Percentiles rank a stretch among this genome's conserved stretches.
phyloP scores from a whole-genome alignment of 2,329 filamentous ascomycete species.

The Pseudocercospora fijiensis region DNA sequence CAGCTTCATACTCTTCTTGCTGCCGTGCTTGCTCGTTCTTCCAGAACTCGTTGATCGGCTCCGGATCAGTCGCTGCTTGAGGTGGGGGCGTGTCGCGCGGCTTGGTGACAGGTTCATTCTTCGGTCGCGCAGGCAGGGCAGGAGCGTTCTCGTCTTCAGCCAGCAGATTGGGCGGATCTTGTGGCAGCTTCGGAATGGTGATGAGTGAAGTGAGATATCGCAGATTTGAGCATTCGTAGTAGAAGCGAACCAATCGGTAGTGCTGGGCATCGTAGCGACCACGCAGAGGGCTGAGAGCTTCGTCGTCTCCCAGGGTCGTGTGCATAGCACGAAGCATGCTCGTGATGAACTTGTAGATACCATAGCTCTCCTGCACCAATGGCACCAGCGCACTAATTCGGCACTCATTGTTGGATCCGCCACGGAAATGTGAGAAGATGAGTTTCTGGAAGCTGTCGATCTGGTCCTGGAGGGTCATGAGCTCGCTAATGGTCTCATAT shows the following conservation, averaged over 20 bases:
- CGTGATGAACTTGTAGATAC: slow-evolving; percentile 99
- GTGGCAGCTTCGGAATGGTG: slow-evolving; percentile 90
- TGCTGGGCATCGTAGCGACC: slow-evolving; percentile 92
- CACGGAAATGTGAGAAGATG: slow-evolving; percentile 94
- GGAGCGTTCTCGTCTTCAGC: slow-evolving; percentile 76
- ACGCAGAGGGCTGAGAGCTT: slow-evolving; percentile 83
- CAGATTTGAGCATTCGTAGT: slow-evolving; percentile 98
- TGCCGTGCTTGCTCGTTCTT: slow-evolving; percentile 87
- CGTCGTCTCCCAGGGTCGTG: slow-evolving; percentile 82
- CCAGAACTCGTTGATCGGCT: slow-evolving; percentile 98
- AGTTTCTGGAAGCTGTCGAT: slow-evolving; percentile 98
- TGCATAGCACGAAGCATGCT: slow-evolving; percentile 99
- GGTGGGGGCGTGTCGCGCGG: slow-evolving; percentile 65
- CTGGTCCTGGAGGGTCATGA: slow-evolving; percentile 96
- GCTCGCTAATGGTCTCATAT: slow-evolving; percentile 90
- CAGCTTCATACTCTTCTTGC: slow-evolving; percentile 91
- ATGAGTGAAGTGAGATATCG: slow-evolving; percentile 95
- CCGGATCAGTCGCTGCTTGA: slow-evolving; percentile 74
- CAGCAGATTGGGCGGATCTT: slow-evolving; percentile 87
- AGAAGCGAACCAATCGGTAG: slow-evolving; percentile 94
- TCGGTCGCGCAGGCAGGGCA: slow-evolving; percentile 73
- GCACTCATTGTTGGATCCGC: slow-evolving; percentile 91
- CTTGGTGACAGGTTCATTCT: slow-evolving; percentile 66
- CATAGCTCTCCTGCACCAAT: slow-evolving; percentile 95
- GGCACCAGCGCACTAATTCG: slow-evolving; percentile 91